A percentile compares a stretch with the other conserved stretches of the same genome.
Evolutionary conservation across 1,284 basidiomycete genomes (phyloP).

Genomic region (Puccinia horiana): DNA sequence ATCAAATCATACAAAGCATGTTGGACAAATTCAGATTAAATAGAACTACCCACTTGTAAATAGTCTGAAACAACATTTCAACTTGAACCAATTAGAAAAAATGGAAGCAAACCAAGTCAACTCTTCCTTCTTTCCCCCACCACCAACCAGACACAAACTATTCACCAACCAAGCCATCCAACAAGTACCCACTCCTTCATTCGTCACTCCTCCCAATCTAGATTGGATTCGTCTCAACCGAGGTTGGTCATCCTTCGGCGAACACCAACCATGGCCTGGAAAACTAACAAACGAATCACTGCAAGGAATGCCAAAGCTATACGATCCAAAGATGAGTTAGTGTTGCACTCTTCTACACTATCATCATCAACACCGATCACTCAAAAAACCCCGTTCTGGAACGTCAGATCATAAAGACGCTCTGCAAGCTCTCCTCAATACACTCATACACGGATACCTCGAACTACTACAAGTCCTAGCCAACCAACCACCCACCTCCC

Average conservation of each 20-base stretch:
- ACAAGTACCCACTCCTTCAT: too few relatives aligned
- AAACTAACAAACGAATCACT: not conserved
- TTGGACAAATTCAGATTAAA: not conserved
- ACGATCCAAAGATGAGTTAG: slow-evolving; percentile 23
- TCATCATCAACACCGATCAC: not conserved
- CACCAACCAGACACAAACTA: slow-evolving; percentile 2
- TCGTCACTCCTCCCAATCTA: slow-evolving; percentile 3
- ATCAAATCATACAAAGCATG: not conserved
- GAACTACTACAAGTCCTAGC: slow-evolving; percentile 6
- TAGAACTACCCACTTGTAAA: too few relatives aligned
- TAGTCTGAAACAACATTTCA: too few relatives aligned
- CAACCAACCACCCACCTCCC: slow-evolving; percentile 10
- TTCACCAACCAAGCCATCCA: slow-evolving; percentile 22
- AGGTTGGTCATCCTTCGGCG: slow-evolving; percentile 25
- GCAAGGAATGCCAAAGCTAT: slow-evolving; percentile 42
- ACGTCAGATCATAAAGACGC: slow-evolving; percentile 21
- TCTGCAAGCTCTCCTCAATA: slow-evolving; percentile 21
- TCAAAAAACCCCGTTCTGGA: not conserved
- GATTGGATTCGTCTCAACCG: slow-evolving; percentile 4
- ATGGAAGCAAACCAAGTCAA: slow-evolving; percentile 46
- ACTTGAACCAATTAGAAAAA: too few relatives aligned
- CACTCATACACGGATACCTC: slow-evolving; percentile 24
- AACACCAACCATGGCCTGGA: slow-evolving; percentile 29
- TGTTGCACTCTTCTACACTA: not conserved
- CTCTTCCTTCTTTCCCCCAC: slow-evolving; percentile 42